These are phyloP conservation scores for Sonneratia alba DNA, from an alignment of 345 rosid genomes.

Conservation along the genomic window DNA sequence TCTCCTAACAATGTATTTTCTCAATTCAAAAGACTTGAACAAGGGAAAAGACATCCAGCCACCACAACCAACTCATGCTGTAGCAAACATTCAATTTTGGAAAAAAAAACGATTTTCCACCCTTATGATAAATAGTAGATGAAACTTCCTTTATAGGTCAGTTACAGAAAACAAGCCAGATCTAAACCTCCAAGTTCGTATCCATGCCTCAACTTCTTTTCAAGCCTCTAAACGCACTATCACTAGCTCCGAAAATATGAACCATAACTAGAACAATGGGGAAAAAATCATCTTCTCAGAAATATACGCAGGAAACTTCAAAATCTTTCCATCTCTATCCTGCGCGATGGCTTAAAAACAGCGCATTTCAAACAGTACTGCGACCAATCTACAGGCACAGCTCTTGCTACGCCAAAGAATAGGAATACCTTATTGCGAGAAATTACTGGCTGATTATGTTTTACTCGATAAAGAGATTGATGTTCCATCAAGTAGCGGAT, in stretches of 20 bases:
- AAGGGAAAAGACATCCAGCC: no score
- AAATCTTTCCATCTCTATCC: background rate
- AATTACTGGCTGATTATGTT: background rate
- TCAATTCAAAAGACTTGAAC: no score
- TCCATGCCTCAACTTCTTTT: background rate
- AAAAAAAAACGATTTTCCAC: background rate
- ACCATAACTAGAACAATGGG: no score
- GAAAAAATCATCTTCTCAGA: no score
- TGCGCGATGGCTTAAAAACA: background rate
- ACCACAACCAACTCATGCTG: no score
- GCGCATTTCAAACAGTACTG: background rate
- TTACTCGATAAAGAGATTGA: background rate
- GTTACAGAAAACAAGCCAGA: background rate
- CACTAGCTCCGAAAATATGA: no score
- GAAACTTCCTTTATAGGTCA: background rate
- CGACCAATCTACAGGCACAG: background rate
- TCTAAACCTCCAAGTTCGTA: background rate
- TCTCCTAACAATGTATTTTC: no score
- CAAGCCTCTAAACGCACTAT: no score
- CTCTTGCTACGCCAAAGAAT: background rate
- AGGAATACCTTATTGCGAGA: background rate
- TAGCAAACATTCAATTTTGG: background rate
- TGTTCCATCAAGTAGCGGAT: background rate
- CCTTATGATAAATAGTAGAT: background rate
- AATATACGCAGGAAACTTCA: background rate